phyloP scores from a whole-genome alignment of 2,329 filamentous ascomycete genomes.

The Penicillium sp. region DNA sequence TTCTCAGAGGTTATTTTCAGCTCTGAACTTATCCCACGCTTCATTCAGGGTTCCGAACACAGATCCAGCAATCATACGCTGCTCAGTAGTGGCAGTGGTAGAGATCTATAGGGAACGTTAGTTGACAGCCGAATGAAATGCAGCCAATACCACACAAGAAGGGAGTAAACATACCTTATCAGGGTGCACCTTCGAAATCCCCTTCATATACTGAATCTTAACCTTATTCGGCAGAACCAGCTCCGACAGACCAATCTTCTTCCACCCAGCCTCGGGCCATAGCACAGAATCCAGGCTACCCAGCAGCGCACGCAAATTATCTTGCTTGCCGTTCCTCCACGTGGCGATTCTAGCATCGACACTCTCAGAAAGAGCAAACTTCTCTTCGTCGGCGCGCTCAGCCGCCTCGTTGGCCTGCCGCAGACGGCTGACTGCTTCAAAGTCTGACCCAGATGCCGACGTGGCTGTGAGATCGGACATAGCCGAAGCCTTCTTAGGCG shows the following conservation, averaged over 20 bases:
- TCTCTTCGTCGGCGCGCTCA: slow-evolving; percentile 86
- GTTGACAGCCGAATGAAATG: slow-evolving; percentile 5
- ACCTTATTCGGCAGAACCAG: slow-evolving; percentile 90
- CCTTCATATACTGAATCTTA: slow-evolving; percentile 98
- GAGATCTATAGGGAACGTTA: slow-evolving; percentile 51
- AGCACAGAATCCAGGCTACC: slow-evolving; percentile 84
- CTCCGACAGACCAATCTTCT: slow-evolving; percentile 93
- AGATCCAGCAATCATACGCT: slow-evolving; percentile 65
- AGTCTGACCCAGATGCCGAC: slow-evolving; percentile 51
- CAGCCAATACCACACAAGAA: neutral
- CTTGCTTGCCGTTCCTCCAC: slow-evolving; percentile 89
- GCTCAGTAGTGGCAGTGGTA: slow-evolving; percentile 64
- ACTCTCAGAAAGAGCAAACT: slow-evolving; percentile 80
- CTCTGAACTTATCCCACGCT: slow-evolving; percentile 68
- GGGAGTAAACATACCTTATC: slow-evolving; percentile 74
- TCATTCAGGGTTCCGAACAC: slow-evolving; percentile 67
- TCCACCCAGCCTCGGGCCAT: slow-evolving; percentile 93
- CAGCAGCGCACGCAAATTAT: slow-evolving; percentile 85
- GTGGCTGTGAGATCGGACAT: slow-evolving; percentile 36
- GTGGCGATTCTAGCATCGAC: slow-evolving; percentile 75
- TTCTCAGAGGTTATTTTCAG: slow-evolving; percentile 57
- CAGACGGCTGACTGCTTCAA: slow-evolving; percentile 77
- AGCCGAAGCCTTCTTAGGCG: slow-evolving; percentile 36
- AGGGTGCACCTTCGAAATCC: slow-evolving; percentile 96
- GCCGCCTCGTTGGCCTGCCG: slow-evolving; percentile 82